Base-by-base conservation (phyloP, 108 stramenopile species). In the Nannochloropsis oceanica region DNA sequence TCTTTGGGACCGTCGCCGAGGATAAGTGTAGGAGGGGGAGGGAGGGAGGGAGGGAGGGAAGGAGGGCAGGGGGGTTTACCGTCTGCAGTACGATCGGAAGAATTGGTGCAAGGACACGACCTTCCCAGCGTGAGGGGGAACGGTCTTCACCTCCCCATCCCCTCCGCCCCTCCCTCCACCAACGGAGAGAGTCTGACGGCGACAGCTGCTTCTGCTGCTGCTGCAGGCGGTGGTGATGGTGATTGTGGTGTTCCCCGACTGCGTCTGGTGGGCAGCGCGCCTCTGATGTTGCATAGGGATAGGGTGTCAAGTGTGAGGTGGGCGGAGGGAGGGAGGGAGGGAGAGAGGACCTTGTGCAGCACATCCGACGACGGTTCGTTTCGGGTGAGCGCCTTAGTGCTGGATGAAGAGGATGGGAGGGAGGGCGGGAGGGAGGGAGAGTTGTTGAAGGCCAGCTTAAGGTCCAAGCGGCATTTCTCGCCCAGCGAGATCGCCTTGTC, bases 401-500 rank as follows among this genome's bases (percentile, higher is more conserved):
- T 25, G 84, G 43, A 50, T 11, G 26, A 2, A 24, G 27, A 46
- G 25, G 46, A 43, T 5, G 44, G 43, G 44, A 2, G 13, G 8
- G 42, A 79, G 83, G 86, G 79, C 5, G 86, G 79, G 27, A 82
- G 85, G 7, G 43, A 50, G 24, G 85, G 85, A 2, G 80, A 44
- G 8, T 81, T 82, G 12, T 86, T 81, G 2, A 87, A 80, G 84
- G 89, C 87, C 42, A n/a, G 22, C 10, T 73, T 73, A 7, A 84
- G 43, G 44, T 82, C 81, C 1, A 85, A 46, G 46, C 46, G 85
- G 18, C 50, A 44, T n/a, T 79, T 87, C 24, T 80, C 82, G n/a
- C 44, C 44, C 27, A 46, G 79, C 26, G 87, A 87, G 34, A 44
- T 90, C 85, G 83, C 87, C 22, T 44, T 91, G 42, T 43, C 79